Evolutionary conservation across 371 early-diverging fungal genomes (phyloP).

Genomic region (Furculomyces boomerangus): DNA sequence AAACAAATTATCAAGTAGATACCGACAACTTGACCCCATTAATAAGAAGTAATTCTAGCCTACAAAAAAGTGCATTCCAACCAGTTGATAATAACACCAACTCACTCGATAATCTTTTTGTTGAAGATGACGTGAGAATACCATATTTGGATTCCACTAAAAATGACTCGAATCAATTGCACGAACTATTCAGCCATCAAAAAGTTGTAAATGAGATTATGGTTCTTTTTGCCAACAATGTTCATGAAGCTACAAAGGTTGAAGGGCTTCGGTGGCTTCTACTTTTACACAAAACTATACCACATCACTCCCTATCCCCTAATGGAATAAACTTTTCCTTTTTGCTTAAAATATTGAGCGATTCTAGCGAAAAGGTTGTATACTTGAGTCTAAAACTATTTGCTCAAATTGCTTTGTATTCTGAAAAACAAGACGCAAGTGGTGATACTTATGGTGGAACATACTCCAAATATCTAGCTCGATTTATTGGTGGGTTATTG

Average conservation of each 20-base stretch:
- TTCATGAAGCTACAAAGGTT: constrained; percentile 70
- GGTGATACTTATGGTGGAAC: background rate
- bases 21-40: too few species aligned
- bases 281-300: constrained; percentile 77
- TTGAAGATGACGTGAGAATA: background rate
- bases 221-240: constrained; percentile 50
- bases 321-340: constrained; percentile 67
- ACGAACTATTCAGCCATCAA: constrained; percentile 59
- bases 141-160: too few species aligned
- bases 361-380: constrained; percentile 77
- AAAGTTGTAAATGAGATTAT: constrained; percentile 54
- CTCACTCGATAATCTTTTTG: background rate
- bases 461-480: constrained; percentile 8
- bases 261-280: constrained; percentile 80
- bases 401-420: constrained; percentile 71
- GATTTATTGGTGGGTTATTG: constrained; percentile 58
- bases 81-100: background rate
- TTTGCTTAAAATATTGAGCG: constrained; percentile 66
- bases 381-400: constrained; percentile 71
- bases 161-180: constrained; percentile 22
- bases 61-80: background rate
- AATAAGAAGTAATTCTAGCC: too few species aligned
- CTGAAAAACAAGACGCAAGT: constrained; percentile 20
- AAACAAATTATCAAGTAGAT: too few species aligned
- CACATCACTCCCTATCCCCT: constrained; percentile 42